These are phyloP conservation scores for Yamadazyma akitaensis DNA, from an alignment of 805 yeast genomes.

Conservation along the genomic window DNA sequence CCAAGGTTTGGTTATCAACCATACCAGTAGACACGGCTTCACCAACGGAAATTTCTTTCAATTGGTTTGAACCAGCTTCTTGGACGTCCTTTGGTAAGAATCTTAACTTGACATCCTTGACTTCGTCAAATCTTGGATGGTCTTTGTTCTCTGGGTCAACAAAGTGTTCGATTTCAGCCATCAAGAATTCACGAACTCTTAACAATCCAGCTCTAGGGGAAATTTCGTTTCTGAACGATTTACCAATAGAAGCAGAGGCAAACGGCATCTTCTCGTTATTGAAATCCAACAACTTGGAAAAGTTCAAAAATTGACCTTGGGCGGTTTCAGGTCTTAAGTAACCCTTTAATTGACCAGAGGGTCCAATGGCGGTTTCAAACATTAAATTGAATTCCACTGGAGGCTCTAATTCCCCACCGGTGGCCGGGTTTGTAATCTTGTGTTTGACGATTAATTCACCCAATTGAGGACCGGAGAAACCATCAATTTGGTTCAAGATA, in stretches of 20 bases:
- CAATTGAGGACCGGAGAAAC: conserved; percentile 87
- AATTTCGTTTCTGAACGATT: conserved; percentile 97
- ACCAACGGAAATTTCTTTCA: conserved; percentile 67
- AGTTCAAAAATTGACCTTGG: conserved; percentile 97
- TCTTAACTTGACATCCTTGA: conserved; percentile 65
- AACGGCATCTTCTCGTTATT: conserved; percentile 97
- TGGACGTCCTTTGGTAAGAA: conserved; percentile 88
- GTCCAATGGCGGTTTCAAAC: conserved; percentile 99
- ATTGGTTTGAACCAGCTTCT: conserved; percentile 74
- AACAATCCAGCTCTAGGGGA: conserved; percentile 97
- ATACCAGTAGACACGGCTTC: conserved; percentile 85
- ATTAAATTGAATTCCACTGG: conserved; percentile 96
- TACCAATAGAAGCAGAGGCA: conserved; percentile 99
- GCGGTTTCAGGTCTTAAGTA: conserved; percentile 98
- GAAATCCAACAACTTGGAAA: conserved; percentile 87
- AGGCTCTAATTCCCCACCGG: conserved; percentile 78
- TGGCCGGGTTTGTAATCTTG: conserved; percentile 87
- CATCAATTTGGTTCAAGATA: conserved; percentile 91
- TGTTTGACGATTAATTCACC: conserved; percentile 84
- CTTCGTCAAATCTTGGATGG: conserved; percentile 76
- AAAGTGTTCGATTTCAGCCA: conserved; percentile 99
- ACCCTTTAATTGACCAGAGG: conserved; percentile 95
- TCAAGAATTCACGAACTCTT: conserved; percentile 96
- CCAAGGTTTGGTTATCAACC: conserved; percentile 96
- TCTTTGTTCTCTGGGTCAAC: conserved; percentile 89